Base-by-base conservation (phyloP, 2,329 filamentous ascomycete genomes). In the Arachnomyces sp. region DNA sequence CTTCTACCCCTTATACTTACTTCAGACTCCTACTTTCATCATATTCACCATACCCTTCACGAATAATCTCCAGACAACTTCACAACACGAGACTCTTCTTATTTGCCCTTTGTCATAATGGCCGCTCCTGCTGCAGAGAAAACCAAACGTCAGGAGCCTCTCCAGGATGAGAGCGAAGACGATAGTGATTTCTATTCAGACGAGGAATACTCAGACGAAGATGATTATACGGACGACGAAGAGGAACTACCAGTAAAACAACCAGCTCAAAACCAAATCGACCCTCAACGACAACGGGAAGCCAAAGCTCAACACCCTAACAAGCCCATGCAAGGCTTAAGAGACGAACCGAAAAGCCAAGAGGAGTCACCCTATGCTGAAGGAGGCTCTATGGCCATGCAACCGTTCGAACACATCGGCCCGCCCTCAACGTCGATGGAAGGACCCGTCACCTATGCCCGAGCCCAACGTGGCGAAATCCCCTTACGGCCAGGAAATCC, bases 371-470 rank as follows among this genome's bases (percentile, higher is more conserved):
- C 36, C 11, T 34, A 40, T 7, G 45, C 46, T 40, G 51, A 28
- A 43, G 47, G 34, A 49, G 52, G 44, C 38, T 46, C 18, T 43
- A 73, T 69, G 31, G 58, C 63, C 44, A 70, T 72, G 65, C 63
- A 68, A 43, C 67, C 69, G 21, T 75, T 76, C 46, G 72, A 76
- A 53, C 69, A 68, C 34, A 75, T 77, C 47, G 73, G 73, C 6
- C 71, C 72, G 8, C 72, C 75, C 46, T 68, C 64, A 51, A 74
- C 73, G 34, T 71, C 66, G 38, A 77, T 76, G 73, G 67, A 73
- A 45, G 73, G 73, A 1, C 73, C 73, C 4, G 73, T 77, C 25
- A 75, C 73, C 13, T 61, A 71, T 40, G 71, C 73, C 11, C 60
- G 72, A 31, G 72, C 72, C 29, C 65, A 69, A 63, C 57, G 73